Evolutionary conservation across 345 rosid genomes (phyloP), one percentile per base, ranked within the genome.

Genomic region (Moricandia moricandioides): DNA sequence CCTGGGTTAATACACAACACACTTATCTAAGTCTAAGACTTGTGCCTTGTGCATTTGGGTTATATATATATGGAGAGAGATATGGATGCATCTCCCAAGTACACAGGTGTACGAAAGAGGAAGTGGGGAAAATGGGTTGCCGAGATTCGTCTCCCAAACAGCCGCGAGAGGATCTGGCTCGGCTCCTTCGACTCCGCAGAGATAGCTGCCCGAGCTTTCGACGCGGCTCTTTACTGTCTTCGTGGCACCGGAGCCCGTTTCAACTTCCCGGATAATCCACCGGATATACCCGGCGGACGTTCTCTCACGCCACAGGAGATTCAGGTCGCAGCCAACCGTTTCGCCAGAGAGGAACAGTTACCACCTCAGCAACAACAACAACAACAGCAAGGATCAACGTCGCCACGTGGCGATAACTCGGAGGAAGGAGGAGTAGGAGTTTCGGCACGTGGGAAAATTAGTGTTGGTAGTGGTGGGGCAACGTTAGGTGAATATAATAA

Each of bases 111-210:
- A 8, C 14, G 98, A 9, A 89, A 88, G 89, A 74, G 98, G 69
- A 91, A 91, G 65, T 91, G 98, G 98, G 97, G 98, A 0, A 93
- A 87, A 66, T 93, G 94, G 94, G 98, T 93, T 67, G 89, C 97
- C 0, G 98, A 93, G 78, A 88, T 93, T 56, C 82, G 98, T 75
- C 92, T 93, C 1, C 98, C 98, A 0, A 89, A 93, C 63, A 87
- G 97, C 83, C 85, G 98, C 1, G 94, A 91, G 17, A 81, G 98
- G 11, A 93, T 93, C 35, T 93, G 98, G 98, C 66, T 93, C 9
- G 98, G 98, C 8, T 93, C 98, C 0, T 88, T 79, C 24, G 91
- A 91, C 63, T 61, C 88, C 1, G 79, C 97, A 0, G 88, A 84
- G 74, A 93, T 0, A 21, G 24, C 24, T 21, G 31, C 31, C 4